Evolutionary conservation across 305 asterid species (phyloP).

Genomic region (Fraxinus baroniana): DNA sequence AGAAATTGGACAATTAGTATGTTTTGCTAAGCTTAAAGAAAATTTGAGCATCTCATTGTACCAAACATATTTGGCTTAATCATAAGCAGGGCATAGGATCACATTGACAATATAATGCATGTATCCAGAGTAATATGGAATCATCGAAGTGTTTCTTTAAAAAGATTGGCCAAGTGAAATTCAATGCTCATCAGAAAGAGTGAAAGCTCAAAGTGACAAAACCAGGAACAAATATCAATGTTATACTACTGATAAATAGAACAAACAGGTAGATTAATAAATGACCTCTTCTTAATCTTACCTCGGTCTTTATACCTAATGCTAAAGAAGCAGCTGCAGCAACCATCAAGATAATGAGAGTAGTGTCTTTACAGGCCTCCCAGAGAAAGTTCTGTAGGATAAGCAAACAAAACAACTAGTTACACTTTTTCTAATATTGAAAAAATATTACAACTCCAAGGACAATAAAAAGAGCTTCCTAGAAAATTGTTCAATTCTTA

Average conservation of each 20-base stretch:
- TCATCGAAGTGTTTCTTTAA: neutral
- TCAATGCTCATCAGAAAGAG: neutral
- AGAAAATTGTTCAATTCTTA: slow-evolving; percentile 26
- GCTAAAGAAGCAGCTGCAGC: slow-evolving; percentile 99
- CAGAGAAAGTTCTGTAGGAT: slow-evolving; percentile 67
- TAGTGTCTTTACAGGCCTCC: slow-evolving; percentile 95
- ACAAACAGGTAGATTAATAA: neutral
- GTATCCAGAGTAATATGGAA: neutral
- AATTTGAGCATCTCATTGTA: neutral
- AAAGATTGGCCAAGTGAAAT: slow-evolving; percentile 11
- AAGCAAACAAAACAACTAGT: slow-evolving; percentile 16
- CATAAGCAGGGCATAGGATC: slow-evolving; percentile 7
- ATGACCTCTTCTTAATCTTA: slow-evolving; percentile 29
- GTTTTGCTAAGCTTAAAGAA: neutral
- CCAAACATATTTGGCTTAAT: neutral
- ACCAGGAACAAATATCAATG: slow-evolving; percentile 6
- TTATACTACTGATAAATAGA: neutral
- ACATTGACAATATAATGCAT: neutral
- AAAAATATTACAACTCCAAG: neutral
- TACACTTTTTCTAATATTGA: neutral
- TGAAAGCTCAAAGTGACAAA: neutral
- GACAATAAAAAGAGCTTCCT: neutral
- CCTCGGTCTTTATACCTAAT: slow-evolving; percentile 98
- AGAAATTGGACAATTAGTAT: neutral
- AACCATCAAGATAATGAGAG: slow-evolving; percentile 88